These are phyloP conservation scores for Millerozyma acaciae DNA, from an alignment of 805 yeast species.

Conservation along the genomic window DNA sequence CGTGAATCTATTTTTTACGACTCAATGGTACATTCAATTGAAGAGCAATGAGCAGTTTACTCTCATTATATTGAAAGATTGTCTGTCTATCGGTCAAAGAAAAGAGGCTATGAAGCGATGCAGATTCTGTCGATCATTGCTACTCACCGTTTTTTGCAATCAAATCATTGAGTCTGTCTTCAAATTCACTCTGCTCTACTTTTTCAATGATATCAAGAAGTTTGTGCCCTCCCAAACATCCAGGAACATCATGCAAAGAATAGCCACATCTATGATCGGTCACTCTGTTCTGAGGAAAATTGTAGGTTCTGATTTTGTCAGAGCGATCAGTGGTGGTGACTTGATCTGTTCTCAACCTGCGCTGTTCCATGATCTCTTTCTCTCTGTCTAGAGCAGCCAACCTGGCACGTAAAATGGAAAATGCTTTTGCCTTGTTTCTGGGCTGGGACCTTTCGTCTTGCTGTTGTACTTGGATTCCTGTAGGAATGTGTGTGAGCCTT, in stretches of 20 bases:
- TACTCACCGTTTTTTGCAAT: no score
- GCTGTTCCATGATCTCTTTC: conserved; percentile 61
- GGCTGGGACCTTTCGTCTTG: conserved; percentile 97
- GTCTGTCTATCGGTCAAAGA: no score
- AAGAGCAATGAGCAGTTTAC: no score
- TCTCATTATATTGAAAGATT: no score
- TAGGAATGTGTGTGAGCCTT: conserved; percentile 84
- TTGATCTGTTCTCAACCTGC: conserved; percentile 69
- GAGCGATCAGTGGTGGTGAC: conserved; percentile 87
- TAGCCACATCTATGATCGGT: conserved; percentile 91
- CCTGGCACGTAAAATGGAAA: conserved; percentile 73
- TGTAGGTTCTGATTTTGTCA: conserved; percentile 91
- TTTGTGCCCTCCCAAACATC: conserved; percentile 35
- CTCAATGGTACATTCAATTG: no score
- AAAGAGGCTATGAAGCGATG: no score
- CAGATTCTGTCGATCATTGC: no score
- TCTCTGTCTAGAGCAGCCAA: conserved; percentile 76
- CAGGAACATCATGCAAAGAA: conserved; percentile 66
- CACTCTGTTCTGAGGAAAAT: conserved; percentile 85
- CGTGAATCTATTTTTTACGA: no score
- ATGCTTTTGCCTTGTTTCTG: conserved; percentile 88
- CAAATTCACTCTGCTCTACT: conserved; percentile 37
- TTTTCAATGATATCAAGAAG: conserved; percentile 33
- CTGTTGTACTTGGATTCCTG: conserved; percentile 83
- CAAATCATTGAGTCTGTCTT: conserved; percentile 28